A percentile compares a stretch with the other conserved stretches of the same genome.
These are phyloP conservation scores for Monoraphidium neglectum DNA, from an alignment of 139 green algal species.

Conservation along the genomic window DNA sequence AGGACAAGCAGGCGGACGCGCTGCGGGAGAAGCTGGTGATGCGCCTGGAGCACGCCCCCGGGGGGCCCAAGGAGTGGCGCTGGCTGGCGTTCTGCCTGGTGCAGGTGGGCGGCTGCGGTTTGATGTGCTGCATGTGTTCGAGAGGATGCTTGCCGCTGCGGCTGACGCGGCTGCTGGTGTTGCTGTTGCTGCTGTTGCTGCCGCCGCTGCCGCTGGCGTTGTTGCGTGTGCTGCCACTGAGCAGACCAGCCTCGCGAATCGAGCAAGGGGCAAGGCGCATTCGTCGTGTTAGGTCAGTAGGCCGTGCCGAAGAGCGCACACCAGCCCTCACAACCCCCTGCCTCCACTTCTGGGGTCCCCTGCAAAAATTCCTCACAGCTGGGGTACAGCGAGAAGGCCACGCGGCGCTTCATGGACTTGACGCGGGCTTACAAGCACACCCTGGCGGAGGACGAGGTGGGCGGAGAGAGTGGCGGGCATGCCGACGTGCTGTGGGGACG, in stretches of 20 bases:
- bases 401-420: conserved; percentile 74
- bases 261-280: too few relatives aligned
- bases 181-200: too few relatives aligned
- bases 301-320: too few relatives aligned
- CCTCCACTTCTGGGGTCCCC: too few relatives aligned
- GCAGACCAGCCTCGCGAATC: too few relatives aligned
- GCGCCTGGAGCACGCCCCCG: conserved; percentile 14
- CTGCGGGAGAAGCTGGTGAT: conserved; percentile 29
- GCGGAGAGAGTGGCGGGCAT: neutral
- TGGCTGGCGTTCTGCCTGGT: conserved; percentile 87
- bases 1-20: conserved; percentile 42
- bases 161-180: too few relatives aligned
- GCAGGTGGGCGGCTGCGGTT: conserved; percentile 24
- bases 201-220: too few relatives aligned
- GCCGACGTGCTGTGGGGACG: neutral
- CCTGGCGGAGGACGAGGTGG: conserved; percentile 71
- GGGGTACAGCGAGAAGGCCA: conserved; percentile 76
- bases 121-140: too few relatives aligned
- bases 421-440: conserved; percentile 78
- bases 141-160: too few relatives aligned
- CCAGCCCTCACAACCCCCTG: too few relatives aligned
- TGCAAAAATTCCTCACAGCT: conserved; percentile 41
- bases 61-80: conserved; percentile 59
- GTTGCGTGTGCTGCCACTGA: too few relatives aligned
- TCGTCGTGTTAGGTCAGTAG: too few relatives aligned